Percentiles rank a stretch among this genome's conserved stretches.
These are phyloP conservation scores for Coelastrella sp. DNA, from an alignment of 139 green algal species.

Conservation along the genomic window DNA sequence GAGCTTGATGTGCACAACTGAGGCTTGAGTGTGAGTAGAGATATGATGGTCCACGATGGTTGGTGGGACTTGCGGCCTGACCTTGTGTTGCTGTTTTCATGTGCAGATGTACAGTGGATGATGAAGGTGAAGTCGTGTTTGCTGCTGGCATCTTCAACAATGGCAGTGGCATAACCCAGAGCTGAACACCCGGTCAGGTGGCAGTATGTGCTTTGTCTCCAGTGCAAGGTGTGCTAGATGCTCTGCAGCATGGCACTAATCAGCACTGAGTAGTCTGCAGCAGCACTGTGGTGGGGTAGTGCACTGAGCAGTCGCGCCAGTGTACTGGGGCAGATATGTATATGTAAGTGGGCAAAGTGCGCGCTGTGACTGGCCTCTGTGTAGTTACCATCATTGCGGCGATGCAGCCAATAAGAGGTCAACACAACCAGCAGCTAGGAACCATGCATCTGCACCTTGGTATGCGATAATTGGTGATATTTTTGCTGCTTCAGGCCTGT, in stretches of 20 bases:
- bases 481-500: conserved; percentile 65
- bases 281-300: not conserved
- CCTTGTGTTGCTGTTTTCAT: too few species aligned
- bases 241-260: conserved; percentile 86
- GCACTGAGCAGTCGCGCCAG: conserved; percentile 9
- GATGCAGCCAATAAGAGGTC: too few species aligned
- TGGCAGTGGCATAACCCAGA: conserved; percentile 86
- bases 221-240: conserved; percentile 91
- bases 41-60: too few species aligned
- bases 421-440: not conserved
- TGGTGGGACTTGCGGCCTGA: too few species aligned
- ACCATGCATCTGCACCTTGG: not conserved
- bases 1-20: too few species aligned
- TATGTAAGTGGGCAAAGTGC: too few species aligned
- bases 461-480: not conserved
- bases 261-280: conserved; percentile 46
- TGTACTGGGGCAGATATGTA: too few species aligned
- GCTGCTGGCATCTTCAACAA: conserved; percentile 97
- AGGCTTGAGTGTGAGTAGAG: too few species aligned
- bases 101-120: conserved; percentile 90
- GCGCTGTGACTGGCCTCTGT: too few species aligned
- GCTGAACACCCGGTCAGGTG: conserved; percentile 92
- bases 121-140: conserved; percentile 94
- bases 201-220: conserved; percentile 91
- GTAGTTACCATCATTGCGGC: too few species aligned